Conservation (phyloP, 768 basidiomycete species). For the Terana coerulea region DNA sequence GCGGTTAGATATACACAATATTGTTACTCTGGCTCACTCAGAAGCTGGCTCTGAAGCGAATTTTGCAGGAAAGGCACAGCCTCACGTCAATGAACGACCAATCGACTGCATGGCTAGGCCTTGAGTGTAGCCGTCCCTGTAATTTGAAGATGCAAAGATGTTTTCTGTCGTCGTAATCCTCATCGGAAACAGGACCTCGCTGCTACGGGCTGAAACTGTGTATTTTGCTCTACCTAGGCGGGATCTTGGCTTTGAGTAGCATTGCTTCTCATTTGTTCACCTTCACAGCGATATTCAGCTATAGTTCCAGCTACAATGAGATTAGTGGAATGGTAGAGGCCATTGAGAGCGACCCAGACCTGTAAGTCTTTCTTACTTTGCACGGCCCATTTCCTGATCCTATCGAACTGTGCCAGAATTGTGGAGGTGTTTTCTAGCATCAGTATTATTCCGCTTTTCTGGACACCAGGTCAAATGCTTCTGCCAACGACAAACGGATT, state of each 20-base stretch:
- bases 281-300: too few relatives aligned
- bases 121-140: slow-evolving; percentile 4
- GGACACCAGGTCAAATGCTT: background rate
- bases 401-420: background rate
- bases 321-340: too few relatives aligned
- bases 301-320: too few relatives aligned
- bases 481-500: background rate
- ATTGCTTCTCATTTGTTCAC: too few relatives aligned
- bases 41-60: slow-evolving; percentile 2
- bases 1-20: background rate
- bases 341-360: too few relatives aligned
- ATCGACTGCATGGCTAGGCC: slow-evolving; percentile 12
- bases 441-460: background rate
- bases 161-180: background rate
- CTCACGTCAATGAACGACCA: slow-evolving; percentile 13
- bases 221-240: too few relatives aligned
- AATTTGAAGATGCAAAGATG: background rate
- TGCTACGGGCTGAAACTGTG: too few relatives aligned
- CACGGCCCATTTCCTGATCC: too few relatives aligned
- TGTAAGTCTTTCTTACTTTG: too few relatives aligned
- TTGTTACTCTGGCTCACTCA: slow-evolving; percentile 8
- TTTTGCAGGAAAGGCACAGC: background rate
- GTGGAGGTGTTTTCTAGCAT: background rate
- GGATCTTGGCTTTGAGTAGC: too few relatives aligned
- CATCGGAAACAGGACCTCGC: too few relatives aligned